Conservation (phyloP, 2,329 filamentous ascomycete genomes). For the Leptodontidium sp. region DNA sequence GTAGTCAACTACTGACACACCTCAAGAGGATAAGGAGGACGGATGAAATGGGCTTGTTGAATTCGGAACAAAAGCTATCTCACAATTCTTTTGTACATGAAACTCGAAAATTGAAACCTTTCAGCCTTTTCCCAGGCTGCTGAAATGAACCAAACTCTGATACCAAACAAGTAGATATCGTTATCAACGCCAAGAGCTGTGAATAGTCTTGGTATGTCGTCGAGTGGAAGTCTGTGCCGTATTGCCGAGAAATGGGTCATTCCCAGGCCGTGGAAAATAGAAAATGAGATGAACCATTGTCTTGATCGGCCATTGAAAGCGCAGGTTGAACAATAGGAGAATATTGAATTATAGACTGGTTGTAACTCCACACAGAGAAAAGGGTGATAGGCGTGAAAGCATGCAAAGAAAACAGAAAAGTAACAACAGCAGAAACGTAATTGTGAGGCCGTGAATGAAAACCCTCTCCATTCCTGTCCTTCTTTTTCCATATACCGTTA, state of each 20-base stretch:
- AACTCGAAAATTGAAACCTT: not conserved
- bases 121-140: not conserved
- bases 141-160: not conserved
- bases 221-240: slow-evolving; percentile 11
- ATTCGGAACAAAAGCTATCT: too few relatives aligned
- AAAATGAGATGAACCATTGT: slow-evolving; percentile 10
- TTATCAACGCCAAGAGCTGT: slow-evolving; percentile 4
- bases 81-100: too few relatives aligned
- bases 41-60: too few relatives aligned
- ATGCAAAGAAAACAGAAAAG: slow-evolving; percentile 1
- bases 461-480: slow-evolving; percentile 16
- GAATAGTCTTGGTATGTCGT: slow-evolving; percentile 14
- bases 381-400: not conserved
- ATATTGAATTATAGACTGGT: slow-evolving; percentile 22
- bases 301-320: not conserved
- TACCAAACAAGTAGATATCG: not conserved
- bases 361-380: slow-evolving; percentile 6
- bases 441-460: slow-evolving; percentile 23
- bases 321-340: not conserved
- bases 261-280: not conserved
- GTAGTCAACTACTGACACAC: too few relatives aligned
- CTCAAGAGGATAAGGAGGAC: too few relatives aligned
- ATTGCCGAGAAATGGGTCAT: slow-evolving; percentile 4
- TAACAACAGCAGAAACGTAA: slow-evolving; percentile 2
- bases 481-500: slow-evolving; percentile 4